Base-by-base conservation (phyloP, 495 filamentous ascomycete genomes). In the Aspergillus nidulans region DNA sequence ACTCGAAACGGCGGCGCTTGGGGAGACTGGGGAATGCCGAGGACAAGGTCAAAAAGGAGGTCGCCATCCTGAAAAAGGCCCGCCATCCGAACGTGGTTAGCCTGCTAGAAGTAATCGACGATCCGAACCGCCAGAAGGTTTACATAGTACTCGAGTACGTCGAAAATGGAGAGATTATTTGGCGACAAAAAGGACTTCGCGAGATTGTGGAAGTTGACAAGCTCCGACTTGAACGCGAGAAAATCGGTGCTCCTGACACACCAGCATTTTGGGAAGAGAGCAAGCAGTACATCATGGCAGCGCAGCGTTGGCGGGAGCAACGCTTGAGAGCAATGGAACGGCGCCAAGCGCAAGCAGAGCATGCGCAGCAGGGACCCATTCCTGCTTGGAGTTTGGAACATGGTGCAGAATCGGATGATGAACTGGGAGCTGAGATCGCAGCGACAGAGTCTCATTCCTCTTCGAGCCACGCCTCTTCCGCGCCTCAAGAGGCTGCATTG, bases 1-100 rank as follows among this genome's bases (percentile, higher is more conserved):
- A 89, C 63, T 91, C 95, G 49, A 96, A 91, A 68, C 89, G 88
- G 56, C 85, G 91, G 34, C 89, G 91, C 13, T 77, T 99, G n/a
- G 94, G 95, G 19, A 85, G 83, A 59, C 68, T 81, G 18, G 83
- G 81, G 1, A 84, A 84, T 44, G 85, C 89, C 19, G 89, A 92
- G 63, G 90, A 95, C 66, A 96, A 97, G 75, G 92, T 95, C 54
- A 96, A 95, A 75, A 85, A 86, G 65, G 94, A 98, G 74, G 92
- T 99, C 56, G 94, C 94, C 58, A 97, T 99, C 52, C 74, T 99
- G 56, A 99, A 99, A 70, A 97, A 97, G 76, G 94, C 92, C 41
- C 85, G 91, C 13, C 94, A 99, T 71, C 86, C 90, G 15, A 95
- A 97, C 59, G 88, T 99, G 38, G 95, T 97, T 55, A 91, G 88